Conservation (phyloP, 176 grass and related monocot species). For the Aegilops tauschii region DNA sequence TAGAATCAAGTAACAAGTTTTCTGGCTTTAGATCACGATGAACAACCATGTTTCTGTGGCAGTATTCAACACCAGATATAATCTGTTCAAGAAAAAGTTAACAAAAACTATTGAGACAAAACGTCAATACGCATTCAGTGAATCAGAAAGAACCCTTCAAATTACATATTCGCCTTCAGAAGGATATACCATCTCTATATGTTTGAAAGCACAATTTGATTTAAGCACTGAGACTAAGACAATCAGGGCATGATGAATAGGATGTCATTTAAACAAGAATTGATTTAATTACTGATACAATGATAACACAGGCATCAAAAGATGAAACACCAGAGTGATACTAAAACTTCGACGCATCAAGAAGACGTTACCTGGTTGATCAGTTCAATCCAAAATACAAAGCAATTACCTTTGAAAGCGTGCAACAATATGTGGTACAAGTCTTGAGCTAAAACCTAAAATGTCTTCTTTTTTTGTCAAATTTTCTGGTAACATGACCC, state of each 20-base stretch:
- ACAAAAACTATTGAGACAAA: slow-evolving; percentile 5
- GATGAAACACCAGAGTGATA: not conserved
- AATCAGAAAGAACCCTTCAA: not conserved
- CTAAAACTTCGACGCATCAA: not conserved
- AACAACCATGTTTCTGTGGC: slow-evolving; percentile 95
- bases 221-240: not conserved
- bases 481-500: too few species aligned
- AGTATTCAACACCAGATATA: slow-evolving; percentile 94
- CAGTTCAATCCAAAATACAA: not conserved
- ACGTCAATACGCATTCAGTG: not conserved
- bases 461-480: too few species aligned
- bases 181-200: not conserved
- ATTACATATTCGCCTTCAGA: too few species aligned
- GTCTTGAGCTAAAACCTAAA: too few species aligned
- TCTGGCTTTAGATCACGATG: slow-evolving; percentile 95
- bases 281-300: not conserved
- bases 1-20: slow-evolving; percentile 91
- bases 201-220: slow-evolving; percentile 7
- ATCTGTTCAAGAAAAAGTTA: slow-evolving; percentile 49
- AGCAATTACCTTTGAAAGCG: not conserved
- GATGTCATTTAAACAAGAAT: not conserved
- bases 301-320: not conserved
- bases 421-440: not conserved
- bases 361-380: not conserved
- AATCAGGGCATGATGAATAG: not conserved